Evolutionary conservation across 2,329 filamentous ascomycete species (phyloP), one percentile per base, ranked within the genome.

Genomic region (Coniosporium tulheliwenetii): DNA sequence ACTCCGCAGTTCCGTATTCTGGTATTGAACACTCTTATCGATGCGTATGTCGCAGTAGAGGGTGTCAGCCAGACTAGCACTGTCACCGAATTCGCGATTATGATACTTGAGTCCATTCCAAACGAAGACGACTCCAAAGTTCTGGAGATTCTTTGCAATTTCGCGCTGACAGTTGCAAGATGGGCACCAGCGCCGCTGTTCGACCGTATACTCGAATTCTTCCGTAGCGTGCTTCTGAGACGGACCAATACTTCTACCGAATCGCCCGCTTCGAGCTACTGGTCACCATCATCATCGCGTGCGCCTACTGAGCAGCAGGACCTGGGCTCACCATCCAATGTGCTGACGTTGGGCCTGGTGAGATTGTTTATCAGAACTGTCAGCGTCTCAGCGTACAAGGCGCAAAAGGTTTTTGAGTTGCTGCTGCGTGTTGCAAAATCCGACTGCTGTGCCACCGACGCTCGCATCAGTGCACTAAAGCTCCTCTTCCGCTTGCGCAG

Each of bases 401-500:
- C 79, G 10, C 63, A 70, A 15, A 69, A 67, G 38, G 61, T 79
- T 0, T 86, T 77, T 49, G 67, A 75, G 38, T 65, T 73, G 8
- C 60, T 89, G 5, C 62, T 87, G 35, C 66, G 68, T 40, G 76
- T 86, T 48, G 76, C 72, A 5, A 71, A 70, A 47, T 71, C 71
- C 12, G 67, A 66, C 26, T 64, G 69, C 30, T 75, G 72, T 45
- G 79, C 81, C 44, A 65, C 71, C 5, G 78, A 84, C 58, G 78
- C 81, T 39, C 78, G 83, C 5, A 63, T 91, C 19, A 79, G 77
- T 10, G 78, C 80, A 2, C 75, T 87, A 67, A 85, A 84, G 51
- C 62, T 61, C 36, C 65, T 95, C 2, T 89, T 93, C 55, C 77
- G 87, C 36, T 64, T 95, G 29, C 75, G 87, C 43, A 85, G 85